These are phyloP conservation scores for Xerocomus nothofagi DNA, from an alignment of 1,284 basidiomycete species.

Conservation along the genomic window DNA sequence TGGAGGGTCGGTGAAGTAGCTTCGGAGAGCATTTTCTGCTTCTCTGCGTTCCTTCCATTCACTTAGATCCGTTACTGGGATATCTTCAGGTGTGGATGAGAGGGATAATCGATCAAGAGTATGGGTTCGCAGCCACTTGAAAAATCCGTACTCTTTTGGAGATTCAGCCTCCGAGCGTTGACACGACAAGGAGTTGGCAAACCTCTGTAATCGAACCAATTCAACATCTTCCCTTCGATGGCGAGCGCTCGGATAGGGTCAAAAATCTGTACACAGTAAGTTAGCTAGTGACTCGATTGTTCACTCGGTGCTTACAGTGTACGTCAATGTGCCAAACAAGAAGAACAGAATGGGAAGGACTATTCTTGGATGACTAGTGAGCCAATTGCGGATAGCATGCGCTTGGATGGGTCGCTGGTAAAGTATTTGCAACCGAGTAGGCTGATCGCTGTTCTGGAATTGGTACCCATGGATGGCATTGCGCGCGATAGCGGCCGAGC, in stretches of 20 bases:
- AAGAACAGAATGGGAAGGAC: slow-evolving; percentile 85
- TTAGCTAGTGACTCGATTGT: neutral
- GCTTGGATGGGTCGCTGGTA: slow-evolving; percentile 79
- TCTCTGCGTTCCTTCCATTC: slow-evolving; percentile 85
- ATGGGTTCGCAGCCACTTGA: slow-evolving; percentile 66
- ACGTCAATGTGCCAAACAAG: slow-evolving; percentile 84
- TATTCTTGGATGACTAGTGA: slow-evolving; percentile 83
- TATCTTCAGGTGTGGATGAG: slow-evolving; percentile 17
- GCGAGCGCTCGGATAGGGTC: slow-evolving; percentile 88
- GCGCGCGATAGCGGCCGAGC: slow-evolving; percentile 78
- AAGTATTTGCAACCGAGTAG: slow-evolving; percentile 62
- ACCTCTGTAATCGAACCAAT: slow-evolving; percentile 81
- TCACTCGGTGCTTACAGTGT: slow-evolving; percentile 59
- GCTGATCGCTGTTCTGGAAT: slow-evolving; percentile 33
- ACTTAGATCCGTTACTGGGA: slow-evolving; percentile 27
- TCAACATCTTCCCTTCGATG: slow-evolving; percentile 79
- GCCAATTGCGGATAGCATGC: slow-evolving; percentile 81
- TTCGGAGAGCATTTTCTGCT: slow-evolving; percentile 66
- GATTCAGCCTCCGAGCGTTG: slow-evolving; percentile 4
- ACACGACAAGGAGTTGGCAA: slow-evolving; percentile 15
- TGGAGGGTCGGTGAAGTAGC: slow-evolving; percentile 76
- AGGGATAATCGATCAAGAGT: slow-evolving; percentile 52
- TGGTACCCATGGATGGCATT: slow-evolving; percentile 82
- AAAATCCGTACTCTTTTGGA: slow-evolving; percentile 56
- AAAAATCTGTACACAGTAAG: slow-evolving; percentile 64